Base-by-base conservation (phyloP, 192 early-diverging fungal genomes). In the Backusella macrospora region DNA sequence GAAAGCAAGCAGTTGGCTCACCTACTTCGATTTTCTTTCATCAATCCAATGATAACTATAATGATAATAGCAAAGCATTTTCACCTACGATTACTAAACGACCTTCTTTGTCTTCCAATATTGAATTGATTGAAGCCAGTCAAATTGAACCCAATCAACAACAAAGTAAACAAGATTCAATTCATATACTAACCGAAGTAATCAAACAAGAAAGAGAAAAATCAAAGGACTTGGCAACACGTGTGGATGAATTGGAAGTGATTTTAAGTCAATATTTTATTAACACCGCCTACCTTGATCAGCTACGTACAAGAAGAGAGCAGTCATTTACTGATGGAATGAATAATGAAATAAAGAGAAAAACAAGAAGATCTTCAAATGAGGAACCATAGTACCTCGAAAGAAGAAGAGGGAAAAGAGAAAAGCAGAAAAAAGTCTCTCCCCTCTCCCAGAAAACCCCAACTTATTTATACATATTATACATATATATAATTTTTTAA, bases 241-340 rank as follows among this genome's bases (percentile, higher is more conserved):
- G 76, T 43, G 68, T 78, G 1, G 67, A 78, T 15, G 76, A 78
- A 49, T 43, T 78, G 21, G 76, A 78, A 46, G 39, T 63, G 8
- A 73, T 78, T 37, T n/a, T 78, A 18, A 43, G 67, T 5, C 65
- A 78, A 8, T 78, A 78, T 62, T 78, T 78, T 65, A 70, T 78
- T 12, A 73, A 78, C 65, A 73, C 72, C 0, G 62, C 62, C 1
- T 73, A 78, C 23, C 43, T 78, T 44, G 76, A 78, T 63, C 75
- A 71, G 5, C 23, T 76, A 62, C 63, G 75, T 39, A 40, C 40
- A 14, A 38, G 38, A 43, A 42, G 39, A 38, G 40, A 66, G 26
- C 52, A 26, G 21, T 59, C 52, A 12, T 59, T 59, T 23, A 23
- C 26, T 59, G 12, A 59, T 21, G 52, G 52, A 59, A 23, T 59